phyloP scores from a whole-genome alignment of 1,139 yeast species.

The Nakaseomyces kungkrabaensis region DNA sequence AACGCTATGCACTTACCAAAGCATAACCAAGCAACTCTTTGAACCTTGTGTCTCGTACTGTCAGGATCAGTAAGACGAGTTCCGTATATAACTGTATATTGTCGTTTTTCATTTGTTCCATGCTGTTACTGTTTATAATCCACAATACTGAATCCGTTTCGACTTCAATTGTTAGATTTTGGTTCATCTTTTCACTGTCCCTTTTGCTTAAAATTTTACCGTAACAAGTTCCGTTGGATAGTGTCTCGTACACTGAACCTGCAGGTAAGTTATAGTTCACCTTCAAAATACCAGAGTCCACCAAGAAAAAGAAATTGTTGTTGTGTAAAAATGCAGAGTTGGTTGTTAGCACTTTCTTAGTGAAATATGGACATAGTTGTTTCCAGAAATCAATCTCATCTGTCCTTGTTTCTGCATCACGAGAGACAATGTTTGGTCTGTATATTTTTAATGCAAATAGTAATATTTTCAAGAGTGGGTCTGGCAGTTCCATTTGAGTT shows the following conservation, averaged over 20 bases:
- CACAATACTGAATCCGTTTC: conserved; percentile 60
- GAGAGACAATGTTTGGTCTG: conserved; percentile 31
- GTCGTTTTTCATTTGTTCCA: conserved; percentile 35
- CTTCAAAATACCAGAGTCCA: conserved; percentile 72
- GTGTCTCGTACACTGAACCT: conserved; percentile 60
- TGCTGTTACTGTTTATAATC: conserved; percentile 46
- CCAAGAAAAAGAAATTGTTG: conserved; percentile 44
- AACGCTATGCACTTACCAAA: conserved; percentile 37
- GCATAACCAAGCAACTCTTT: conserved; percentile 63
- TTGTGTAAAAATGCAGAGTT: conserved; percentile 16
- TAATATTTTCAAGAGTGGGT: conserved; percentile 22
- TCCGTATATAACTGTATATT: conserved; percentile 54
- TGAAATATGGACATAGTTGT: conserved; percentile 22
- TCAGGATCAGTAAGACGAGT: conserved; percentile 52
- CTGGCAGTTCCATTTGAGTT: conserved; percentile 31
- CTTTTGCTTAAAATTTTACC: conserved; percentile 38
- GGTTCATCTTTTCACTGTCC: conserved; percentile 6
- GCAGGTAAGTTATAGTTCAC: conserved; percentile 46
- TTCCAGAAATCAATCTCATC: conserved; percentile 24
- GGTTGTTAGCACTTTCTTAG: conserved; percentile 11
- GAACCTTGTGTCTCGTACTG: conserved; percentile 62
- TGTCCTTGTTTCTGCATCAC: conserved; percentile 13
- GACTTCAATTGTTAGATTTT: conserved; percentile 28
- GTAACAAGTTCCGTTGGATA: conserved; percentile 83
- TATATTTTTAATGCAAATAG: conserved; percentile 25